Base-by-base conservation (phyloP, 306 rosid genomes). In the Adenanthera pavonina region DNA sequence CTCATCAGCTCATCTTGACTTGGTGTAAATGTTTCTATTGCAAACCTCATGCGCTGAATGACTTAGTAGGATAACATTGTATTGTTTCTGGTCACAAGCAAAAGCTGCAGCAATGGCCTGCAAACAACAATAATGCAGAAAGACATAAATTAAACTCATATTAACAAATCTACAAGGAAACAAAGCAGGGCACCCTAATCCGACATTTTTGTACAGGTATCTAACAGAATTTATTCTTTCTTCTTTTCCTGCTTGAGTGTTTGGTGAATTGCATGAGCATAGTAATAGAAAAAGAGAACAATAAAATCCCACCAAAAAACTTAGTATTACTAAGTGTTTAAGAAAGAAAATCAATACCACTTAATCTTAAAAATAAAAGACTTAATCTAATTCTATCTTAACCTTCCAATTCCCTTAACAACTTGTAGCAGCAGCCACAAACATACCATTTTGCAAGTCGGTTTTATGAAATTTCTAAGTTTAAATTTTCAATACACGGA, bases 91-190 rank as follows among this genome's bases (percentile, higher is more conserved):
- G 75, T 91, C 93, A 85, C 67, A 67, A 79, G 93, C 94, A 82
- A 90, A 91, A 65, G 94, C 92, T 53, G 89, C 88, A 15, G 97
- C 93, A 79, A 93, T 82, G 72, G 97, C 97, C 97, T 93, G 89
- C 60, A 82, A 80, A 83, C 65, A 77, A 61, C 65, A 75, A 75
- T 12, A 73, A 14, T 35, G 65, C 49, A 76, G 43, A 47, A 17
- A 6, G 3, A 46, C 3, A 20, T 41, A 41, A 64, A n/a, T 34
- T 46, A 47, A 4, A 51, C 20, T 25, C 76, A 49, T 33, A 8
- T 33, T 46, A 60, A 44, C n/a, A 6, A 69, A 85, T 19, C 43
- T 41, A 67, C 61, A 15, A 72, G 13, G 19, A 69, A 20, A 30
- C 51, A 25, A 16, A n/a, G 7, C 13, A 68, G 14, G 67, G 62